These are phyloP conservation scores for Phytopythium aichiense DNA, from an alignment of 352 stramenopile genomes.

Conservation along the genomic window DNA sequence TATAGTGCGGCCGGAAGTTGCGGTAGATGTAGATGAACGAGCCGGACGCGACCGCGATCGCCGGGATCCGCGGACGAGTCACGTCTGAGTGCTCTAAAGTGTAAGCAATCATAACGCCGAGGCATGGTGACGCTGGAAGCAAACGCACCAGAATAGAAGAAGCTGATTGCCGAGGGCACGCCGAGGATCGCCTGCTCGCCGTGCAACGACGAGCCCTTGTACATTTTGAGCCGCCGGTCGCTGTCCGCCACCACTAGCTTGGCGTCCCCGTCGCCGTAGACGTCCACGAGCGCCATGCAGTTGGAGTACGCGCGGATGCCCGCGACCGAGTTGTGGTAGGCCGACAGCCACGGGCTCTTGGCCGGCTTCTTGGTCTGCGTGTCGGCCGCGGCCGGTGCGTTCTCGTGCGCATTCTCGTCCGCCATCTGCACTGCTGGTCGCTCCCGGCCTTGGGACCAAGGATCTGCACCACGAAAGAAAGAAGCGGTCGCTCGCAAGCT, in stretches of 20 bases:
- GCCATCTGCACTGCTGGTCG: slow-evolving; percentile 6
- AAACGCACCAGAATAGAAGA: slow-evolving; percentile 67
- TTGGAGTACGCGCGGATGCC: slow-evolving; percentile 80
- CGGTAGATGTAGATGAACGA: slow-evolving; percentile 91
- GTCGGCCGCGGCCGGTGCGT: slow-evolving; percentile 11
- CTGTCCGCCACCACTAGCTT: slow-evolving; percentile 78
- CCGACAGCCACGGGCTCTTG: slow-evolving; percentile 77
- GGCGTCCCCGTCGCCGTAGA: slow-evolving; percentile 80
- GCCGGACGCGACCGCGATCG: slow-evolving; percentile 81
- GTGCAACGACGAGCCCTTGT: slow-evolving; percentile 83
- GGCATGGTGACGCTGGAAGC: background rate
- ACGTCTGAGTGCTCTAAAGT: slow-evolving; percentile 25
- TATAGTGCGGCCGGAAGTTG: slow-evolving; percentile 90
- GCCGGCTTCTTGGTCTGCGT: slow-evolving; percentile 16
- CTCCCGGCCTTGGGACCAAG: background rate
- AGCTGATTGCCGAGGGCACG: slow-evolving; percentile 60
- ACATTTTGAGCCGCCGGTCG: slow-evolving; percentile 86
- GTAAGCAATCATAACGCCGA: background rate
- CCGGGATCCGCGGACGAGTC: slow-evolving; percentile 64
- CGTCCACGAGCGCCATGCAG: slow-evolving; percentile 72
- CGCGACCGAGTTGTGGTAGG: slow-evolving; percentile 89
- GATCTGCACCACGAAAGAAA: slow-evolving; percentile 3
- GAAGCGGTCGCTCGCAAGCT: background rate
- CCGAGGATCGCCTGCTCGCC: slow-evolving; percentile 80
- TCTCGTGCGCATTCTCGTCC: slow-evolving; percentile 19